These are phyloP conservation scores for Paulownia fortunei DNA, from an alignment of 257 asterid species.

Conservation along the genomic window DNA sequence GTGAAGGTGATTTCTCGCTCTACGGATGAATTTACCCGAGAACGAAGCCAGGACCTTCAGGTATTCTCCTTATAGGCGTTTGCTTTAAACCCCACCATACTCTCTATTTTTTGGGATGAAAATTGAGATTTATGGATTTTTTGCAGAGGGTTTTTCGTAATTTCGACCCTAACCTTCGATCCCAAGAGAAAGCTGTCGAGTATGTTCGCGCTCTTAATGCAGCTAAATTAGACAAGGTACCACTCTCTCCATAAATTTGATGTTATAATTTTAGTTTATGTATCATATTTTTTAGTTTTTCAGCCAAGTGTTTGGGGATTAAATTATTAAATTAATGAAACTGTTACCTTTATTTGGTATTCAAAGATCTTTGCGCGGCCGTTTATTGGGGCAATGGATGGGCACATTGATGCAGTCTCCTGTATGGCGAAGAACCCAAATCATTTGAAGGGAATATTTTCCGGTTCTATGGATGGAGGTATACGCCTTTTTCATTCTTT, in stretches of 20 bases:
- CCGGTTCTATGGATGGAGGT: conserved; percentile 99
- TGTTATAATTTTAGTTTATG: not conserved
- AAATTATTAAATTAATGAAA: not conserved
- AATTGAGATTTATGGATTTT: conserved; percentile 14
- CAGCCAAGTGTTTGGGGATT: conserved; percentile 1
- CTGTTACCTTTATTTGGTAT: not conserved
- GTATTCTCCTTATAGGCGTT: conserved; percentile 37
- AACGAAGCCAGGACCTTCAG: conserved; percentile 98
- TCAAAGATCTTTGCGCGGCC: conserved; percentile 85
- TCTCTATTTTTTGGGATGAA: not conserved
- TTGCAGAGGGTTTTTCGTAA: conserved; percentile 83
- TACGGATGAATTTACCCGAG: conserved; percentile 89
- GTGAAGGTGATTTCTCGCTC: conserved; percentile 87
- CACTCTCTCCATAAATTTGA: not conserved
- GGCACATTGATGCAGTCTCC: conserved; percentile 85
- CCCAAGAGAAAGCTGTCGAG: conserved; percentile 90
- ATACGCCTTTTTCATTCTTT: not conserved
- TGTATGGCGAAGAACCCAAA: conserved; percentile 89
- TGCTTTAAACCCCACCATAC: not conserved
- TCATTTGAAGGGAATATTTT: conserved; percentile 81
- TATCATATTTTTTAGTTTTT: not conserved
- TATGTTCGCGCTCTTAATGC: conserved; percentile 94
- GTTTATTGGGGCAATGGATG: conserved; percentile 95
- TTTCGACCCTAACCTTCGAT: conserved; percentile 78
- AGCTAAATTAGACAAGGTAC: conserved; percentile 90